These are phyloP conservation scores for Phoma herbarum DNA, from an alignment of 2,329 filamentous ascomycete genomes.

Conservation along the genomic window DNA sequence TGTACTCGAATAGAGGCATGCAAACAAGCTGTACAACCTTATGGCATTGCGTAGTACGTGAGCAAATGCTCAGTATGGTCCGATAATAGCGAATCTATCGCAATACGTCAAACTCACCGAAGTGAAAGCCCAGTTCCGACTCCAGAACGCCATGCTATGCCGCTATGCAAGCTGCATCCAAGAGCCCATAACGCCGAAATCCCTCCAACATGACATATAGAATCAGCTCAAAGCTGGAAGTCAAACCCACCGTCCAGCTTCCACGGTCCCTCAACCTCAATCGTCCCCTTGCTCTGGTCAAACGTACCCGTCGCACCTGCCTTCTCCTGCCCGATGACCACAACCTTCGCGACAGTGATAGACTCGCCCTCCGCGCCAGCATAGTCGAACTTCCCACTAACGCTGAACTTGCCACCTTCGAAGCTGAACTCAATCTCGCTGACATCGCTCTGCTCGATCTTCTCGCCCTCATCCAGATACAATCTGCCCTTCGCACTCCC, in stretches of 20 bases:
- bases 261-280: slow-evolving; percentile 43
- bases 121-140: background rate
- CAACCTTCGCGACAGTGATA: slow-evolving; percentile 36
- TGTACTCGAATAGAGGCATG: too few relatives aligned
- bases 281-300: slow-evolving; percentile 22
- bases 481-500: slow-evolving; percentile 72
- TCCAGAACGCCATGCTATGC: slow-evolving; percentile 3
- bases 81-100: background rate
- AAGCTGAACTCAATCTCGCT: slow-evolving; percentile 70
- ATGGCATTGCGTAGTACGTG: too few relatives aligned
- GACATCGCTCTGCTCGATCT: slow-evolving; percentile 65
- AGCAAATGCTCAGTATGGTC: too few relatives aligned
- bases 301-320: slow-evolving; percentile 27
- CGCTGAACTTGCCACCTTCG: slow-evolving; percentile 59
- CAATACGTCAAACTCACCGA: background rate
- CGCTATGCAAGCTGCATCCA: background rate
- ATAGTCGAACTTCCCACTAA: slow-evolving; percentile 65
- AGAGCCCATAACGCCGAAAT: background rate
- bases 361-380: slow-evolving; percentile 27
- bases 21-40: too few relatives aligned
- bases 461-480: slow-evolving; percentile 81
- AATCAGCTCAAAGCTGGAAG: slow-evolving; percentile 22
- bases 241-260: slow-evolving; percentile 34
- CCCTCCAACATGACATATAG: too few relatives aligned
- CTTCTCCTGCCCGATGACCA: slow-evolving; percentile 40